Base-by-base conservation (phyloP, 345 rosid genomes). In the Noccaea caerulescens region DNA sequence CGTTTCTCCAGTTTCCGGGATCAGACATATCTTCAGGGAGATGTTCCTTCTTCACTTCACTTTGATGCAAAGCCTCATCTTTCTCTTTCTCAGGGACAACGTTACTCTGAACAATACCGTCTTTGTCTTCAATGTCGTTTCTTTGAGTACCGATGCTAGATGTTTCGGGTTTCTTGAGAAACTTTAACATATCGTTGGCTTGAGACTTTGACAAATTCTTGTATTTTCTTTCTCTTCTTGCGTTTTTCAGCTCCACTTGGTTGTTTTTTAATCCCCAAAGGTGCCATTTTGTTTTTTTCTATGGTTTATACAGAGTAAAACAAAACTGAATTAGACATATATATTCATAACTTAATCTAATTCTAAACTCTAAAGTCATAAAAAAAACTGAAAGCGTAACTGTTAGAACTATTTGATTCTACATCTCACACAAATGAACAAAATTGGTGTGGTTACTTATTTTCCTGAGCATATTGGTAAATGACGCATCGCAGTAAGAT, bases 241-340 rank as follows among this genome's bases (percentile, higher is more conserved):
- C 45, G 10, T 5, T 58, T 58, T 3, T 58, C 63, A 37, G 63
- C 63, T 58, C 63, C 63, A 18, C 63, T 0, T 58, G 45, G 32
- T 58, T 37, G 45, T 58, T 58, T 58, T 18, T 6, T 58, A 2
- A 58, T 9, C 45, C 63, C 63, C 45, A 39, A 37, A 6, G 32
- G 63, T 58, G 63, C 45, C 63, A 58, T 58, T 58, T 7, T 4
- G 0, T 10, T 3, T 7, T 4, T 0, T 10, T 3, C 30, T 18
- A 14, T 8, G 9, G 3, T 16, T 16, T 10, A 2, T 10, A 57
- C 30, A 36, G 2, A 56, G 30, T 5, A 36, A 20, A 37, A 58
- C 45, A 16, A 2, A 16, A 16, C 3, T n/a, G 8, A 52, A 52
- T 52, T 30, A 52, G 4, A 52, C 36, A 46, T 27, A 27, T 27